Percentiles rank a stretch among this genome's conserved stretches.
Conservation (phyloP, 1,139 yeast genomes). For the Sugiyamaella sp. region DNA sequence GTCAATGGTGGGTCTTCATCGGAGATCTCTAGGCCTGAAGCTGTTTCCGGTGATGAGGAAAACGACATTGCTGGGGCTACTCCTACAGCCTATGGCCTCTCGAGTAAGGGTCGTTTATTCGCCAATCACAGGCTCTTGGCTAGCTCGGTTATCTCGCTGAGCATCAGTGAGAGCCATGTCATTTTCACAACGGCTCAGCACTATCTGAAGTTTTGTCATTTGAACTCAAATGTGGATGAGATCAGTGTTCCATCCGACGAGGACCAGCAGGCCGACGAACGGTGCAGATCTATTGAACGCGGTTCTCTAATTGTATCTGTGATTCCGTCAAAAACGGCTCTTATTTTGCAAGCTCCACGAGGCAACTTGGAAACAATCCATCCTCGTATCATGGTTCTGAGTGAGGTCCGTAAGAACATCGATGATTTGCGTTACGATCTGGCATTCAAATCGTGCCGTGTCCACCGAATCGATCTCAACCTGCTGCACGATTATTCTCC, state of each 20-base stretch:
- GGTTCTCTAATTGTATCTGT: constrained; percentile 82
- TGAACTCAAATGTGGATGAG: constrained; percentile 48
- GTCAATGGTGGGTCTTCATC: constrained; percentile 23
- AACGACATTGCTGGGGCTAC: background rate
- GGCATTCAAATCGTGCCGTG: constrained; percentile 83
- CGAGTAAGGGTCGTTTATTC: constrained; percentile 72
- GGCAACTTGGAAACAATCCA: constrained; percentile 94
- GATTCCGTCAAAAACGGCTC: constrained; percentile 81
- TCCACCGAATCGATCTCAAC: constrained; percentile 90
- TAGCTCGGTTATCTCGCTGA: constrained; percentile 79
- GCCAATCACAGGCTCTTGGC: constrained; percentile 66
- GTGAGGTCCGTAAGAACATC: constrained; percentile 77
- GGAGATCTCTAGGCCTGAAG: background rate
- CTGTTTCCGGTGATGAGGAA: background rate
- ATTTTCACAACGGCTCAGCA: constrained; percentile 89
- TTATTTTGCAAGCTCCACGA: constrained; percentile 90
- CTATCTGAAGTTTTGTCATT: constrained; percentile 78
- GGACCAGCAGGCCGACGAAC: constrained; percentile 61
- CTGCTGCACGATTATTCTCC: constrained; percentile 88
- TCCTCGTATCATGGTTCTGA: constrained; percentile 89
- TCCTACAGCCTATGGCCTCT: constrained; percentile 67
- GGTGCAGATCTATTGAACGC: constrained; percentile 85
- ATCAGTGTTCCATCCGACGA: constrained; percentile 41
- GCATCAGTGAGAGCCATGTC: constrained; percentile 70
- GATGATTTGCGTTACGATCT: constrained; percentile 56